Conservation (phyloP, 2,329 filamentous ascomycete species). For the Monilinia fructigena region DNA sequence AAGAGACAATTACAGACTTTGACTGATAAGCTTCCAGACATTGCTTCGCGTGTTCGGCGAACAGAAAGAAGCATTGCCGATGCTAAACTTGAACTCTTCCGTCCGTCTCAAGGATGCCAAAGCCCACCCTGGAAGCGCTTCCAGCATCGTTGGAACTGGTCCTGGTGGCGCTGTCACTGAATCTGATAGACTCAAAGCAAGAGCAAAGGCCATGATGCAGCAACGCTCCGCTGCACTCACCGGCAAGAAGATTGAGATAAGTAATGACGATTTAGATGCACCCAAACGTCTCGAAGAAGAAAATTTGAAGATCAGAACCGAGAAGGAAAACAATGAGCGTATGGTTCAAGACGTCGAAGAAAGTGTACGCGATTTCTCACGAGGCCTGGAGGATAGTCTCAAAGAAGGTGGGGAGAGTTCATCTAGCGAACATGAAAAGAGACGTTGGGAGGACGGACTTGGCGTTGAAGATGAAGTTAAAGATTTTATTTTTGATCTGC, state of each 20-base stretch:
- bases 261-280: slow-evolving; percentile 72
- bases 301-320: slow-evolving; percentile 73
- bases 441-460: slow-evolving; percentile 92
- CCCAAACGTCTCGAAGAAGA: slow-evolving; percentile 88
- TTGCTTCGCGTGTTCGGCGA: slow-evolving; percentile 87
- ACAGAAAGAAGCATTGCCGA: slow-evolving; percentile 93
- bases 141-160: slow-evolving; percentile 85
- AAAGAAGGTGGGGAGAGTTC: slow-evolving; percentile 76
- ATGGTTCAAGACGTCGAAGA: slow-evolving; percentile 98
- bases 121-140: slow-evolving; percentile 76
- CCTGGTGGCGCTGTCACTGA: slow-evolving; percentile 89
- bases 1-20: slow-evolving; percentile 86
- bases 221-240: slow-evolving; percentile 90
- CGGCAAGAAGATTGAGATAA: slow-evolving; percentile 71
- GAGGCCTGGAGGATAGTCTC: slow-evolving; percentile 79
- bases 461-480: slow-evolving; percentile 96
- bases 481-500: slow-evolving; percentile 96
- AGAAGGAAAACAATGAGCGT: slow-evolving; percentile 90
- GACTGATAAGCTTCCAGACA: slow-evolving; percentile 84
- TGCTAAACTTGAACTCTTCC: slow-evolving; percentile 86
- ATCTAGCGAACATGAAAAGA: slow-evolving; percentile 81
- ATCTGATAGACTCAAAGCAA: slow-evolving; percentile 88
- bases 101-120: slow-evolving; percentile 93
- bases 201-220: slow-evolving; percentile 98
- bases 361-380: slow-evolving; percentile 84